phyloP scores from a whole-genome alignment of 2,329 filamentous ascomycete genomes.

The Ceratocystis papillata region DNA sequence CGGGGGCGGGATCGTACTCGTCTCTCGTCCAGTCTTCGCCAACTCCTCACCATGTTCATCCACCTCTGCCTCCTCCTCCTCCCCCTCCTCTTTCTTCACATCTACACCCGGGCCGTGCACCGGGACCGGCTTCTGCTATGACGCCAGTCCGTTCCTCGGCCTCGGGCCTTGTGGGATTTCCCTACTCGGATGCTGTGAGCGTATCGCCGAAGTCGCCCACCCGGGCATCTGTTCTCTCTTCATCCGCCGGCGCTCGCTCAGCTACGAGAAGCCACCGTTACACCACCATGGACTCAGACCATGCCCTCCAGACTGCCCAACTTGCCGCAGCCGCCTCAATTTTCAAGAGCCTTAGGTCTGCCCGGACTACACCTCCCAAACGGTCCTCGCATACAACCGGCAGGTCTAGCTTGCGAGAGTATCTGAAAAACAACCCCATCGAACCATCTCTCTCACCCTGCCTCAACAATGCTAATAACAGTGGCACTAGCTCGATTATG shows the following conservation, averaged over 20 bases:
- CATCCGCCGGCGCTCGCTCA: slow-evolving; percentile 2
- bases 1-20: neutral
- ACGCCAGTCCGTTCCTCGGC: neutral
- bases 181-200: slow-evolving; percentile 4
- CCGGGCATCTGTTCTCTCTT: slow-evolving; percentile 1
- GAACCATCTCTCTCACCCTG: neutral
- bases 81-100: neutral
- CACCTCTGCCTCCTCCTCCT: neutral
- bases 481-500: neutral
- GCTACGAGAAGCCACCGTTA: slow-evolving; percentile 10
- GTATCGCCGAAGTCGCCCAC: slow-evolving; percentile 12
- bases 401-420: slow-evolving; percentile 18
- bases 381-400: neutral
- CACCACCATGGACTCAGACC: slow-evolving; percentile 19
- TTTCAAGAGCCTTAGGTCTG: slow-evolving; percentile 12
- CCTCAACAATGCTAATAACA: neutral
- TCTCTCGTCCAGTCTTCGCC: neutral
- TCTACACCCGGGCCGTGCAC: neutral
- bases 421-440: slow-evolving; percentile 11
- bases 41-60: neutral
- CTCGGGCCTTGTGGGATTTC: neutral
- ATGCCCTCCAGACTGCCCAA: slow-evolving; percentile 16
- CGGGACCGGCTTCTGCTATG: neutral
- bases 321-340: slow-evolving; percentile 21
- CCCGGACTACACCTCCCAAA: neutral